Evolutionary conservation across 1,284 basidiomycete species (phyloP).

Genomic region (Trichosporon coremiiforme): DNA sequence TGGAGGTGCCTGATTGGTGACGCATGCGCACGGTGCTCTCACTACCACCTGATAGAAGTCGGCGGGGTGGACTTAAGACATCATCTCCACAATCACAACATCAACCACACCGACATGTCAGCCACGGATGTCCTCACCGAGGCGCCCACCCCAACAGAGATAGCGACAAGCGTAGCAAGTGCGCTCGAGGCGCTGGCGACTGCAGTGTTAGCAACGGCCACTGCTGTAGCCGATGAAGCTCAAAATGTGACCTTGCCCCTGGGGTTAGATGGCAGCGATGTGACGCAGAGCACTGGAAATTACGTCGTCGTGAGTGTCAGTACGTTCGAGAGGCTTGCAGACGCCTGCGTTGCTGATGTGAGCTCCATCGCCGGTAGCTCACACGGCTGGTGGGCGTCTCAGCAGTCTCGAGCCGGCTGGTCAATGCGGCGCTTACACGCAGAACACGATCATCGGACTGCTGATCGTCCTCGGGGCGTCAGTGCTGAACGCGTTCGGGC

Average conservation of each 20-base stretch:
- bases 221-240: not conserved
- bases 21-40: not conserved
- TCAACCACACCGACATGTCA: constrained; percentile 3
- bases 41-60: not conserved
- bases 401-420: not conserved
- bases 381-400: too few species aligned
- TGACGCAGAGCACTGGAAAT: constrained; percentile 34
- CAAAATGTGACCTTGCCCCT: constrained; percentile 21
- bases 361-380: not conserved
- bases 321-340: not conserved
- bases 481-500: constrained; percentile 54
- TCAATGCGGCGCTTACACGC: constrained; percentile 22
- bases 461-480: constrained; percentile 53
- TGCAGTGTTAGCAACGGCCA: constrained; percentile 7
- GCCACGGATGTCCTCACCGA: not conserved
- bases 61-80: not conserved
- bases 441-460: constrained; percentile 57
- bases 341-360: not conserved
- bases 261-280: constrained; percentile 23
- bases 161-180: constrained; percentile 21
- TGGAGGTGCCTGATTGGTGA: constrained; percentile 13
- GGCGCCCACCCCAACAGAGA: constrained; percentile 8
- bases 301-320: constrained; percentile 36
- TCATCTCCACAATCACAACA: constrained; percentile 15
- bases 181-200: constrained; percentile 29